These are phyloP conservation scores for Reticulascus tulasneorum DNA, from an alignment of 2,329 filamentous ascomycete genomes.

Conservation along the genomic window DNA sequence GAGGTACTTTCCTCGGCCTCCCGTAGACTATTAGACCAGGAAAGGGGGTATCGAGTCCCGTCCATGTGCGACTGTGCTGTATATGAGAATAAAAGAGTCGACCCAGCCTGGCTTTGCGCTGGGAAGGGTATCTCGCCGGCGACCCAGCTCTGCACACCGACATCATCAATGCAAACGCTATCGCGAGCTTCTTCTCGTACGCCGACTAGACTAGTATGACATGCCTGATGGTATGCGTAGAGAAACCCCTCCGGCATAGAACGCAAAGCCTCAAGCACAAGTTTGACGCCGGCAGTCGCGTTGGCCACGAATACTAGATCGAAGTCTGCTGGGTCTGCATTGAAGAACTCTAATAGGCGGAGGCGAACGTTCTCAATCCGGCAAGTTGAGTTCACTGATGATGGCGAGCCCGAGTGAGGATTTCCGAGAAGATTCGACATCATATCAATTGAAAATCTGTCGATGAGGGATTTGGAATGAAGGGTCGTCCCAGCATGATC, in stretches of 20 bases:
- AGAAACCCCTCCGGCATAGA: slow-evolving; percentile 66
- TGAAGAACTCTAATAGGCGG: slow-evolving; percentile 70
- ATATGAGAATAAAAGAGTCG: slow-evolving; percentile 28
- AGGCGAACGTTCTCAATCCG: slow-evolving; percentile 74
- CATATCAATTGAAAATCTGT: slow-evolving; percentile 75
- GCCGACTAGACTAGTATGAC: slow-evolving; percentile 85
- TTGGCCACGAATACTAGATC: slow-evolving; percentile 91
- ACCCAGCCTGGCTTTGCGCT: slow-evolving; percentile 16
- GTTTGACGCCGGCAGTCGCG: slow-evolving; percentile 84
- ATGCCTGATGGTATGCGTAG: slow-evolving; percentile 79
- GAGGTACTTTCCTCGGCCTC: neutral
- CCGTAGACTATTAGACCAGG: slow-evolving; percentile 55
- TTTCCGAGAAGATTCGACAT: slow-evolving; percentile 79
- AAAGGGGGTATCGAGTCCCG: slow-evolving; percentile 29
- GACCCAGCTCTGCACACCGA: slow-evolving; percentile 64
- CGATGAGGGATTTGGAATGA: slow-evolving; percentile 75
- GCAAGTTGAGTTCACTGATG: slow-evolving; percentile 72
- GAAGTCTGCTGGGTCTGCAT: slow-evolving; percentile 75
- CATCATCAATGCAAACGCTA: slow-evolving; percentile 65
- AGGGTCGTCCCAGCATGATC: slow-evolving; percentile 94
- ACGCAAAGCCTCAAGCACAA: slow-evolving; percentile 75
- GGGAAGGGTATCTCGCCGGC: slow-evolving; percentile 27
- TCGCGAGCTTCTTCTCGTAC: slow-evolving; percentile 65
- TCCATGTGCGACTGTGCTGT: slow-evolving; percentile 15
- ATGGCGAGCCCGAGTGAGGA: slow-evolving; percentile 79